Evolutionary conservation across 139 green algal genomes (phyloP).

Genomic region (Astrephomene gubernaculifera): DNA sequence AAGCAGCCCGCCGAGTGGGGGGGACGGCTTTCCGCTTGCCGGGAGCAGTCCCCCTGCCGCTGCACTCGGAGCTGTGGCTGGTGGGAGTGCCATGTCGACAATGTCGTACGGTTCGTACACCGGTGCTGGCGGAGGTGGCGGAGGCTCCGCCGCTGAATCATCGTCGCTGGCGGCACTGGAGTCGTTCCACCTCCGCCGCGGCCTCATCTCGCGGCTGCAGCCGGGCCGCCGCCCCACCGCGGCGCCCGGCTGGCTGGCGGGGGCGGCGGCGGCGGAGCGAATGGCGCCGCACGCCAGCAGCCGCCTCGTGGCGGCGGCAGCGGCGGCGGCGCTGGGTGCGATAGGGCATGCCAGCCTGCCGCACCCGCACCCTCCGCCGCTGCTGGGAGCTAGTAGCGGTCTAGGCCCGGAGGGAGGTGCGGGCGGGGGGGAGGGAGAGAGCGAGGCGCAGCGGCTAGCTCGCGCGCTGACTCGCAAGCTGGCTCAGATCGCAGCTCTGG

Average conservation of each 20-base stretch:
- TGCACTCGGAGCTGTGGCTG: not conserved
- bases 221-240: constrained; percentile 54
- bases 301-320: constrained; percentile 12
- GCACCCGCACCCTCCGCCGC: not conserved
- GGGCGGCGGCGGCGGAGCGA: constrained; percentile 4
- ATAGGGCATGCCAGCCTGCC: constrained; percentile 27
- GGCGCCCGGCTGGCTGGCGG: constrained; percentile 22
- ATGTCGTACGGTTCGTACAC: not conserved
- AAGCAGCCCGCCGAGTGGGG: not conserved
- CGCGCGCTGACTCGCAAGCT: constrained; percentile 86
- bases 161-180: constrained; percentile 28
- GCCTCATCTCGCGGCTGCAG: constrained; percentile 43
- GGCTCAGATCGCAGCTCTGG: constrained; percentile 59
- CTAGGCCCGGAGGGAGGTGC: not conserved
- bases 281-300: constrained; percentile 34
- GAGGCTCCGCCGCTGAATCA: not conserved
- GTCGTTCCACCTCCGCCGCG: constrained; percentile 8
- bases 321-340: constrained; percentile 23
- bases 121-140: not conserved
- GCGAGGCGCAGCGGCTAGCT: constrained; percentile 51
- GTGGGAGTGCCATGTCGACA: too few relatives aligned
- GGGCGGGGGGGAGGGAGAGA: not conserved
- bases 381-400: too few relatives aligned
- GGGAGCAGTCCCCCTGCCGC: not conserved
- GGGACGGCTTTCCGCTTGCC: not conserved